Evolutionary conservation across 2,329 filamentous ascomycete genomes (phyloP).

Genomic region (Aureobasidium mangrovei): DNA sequence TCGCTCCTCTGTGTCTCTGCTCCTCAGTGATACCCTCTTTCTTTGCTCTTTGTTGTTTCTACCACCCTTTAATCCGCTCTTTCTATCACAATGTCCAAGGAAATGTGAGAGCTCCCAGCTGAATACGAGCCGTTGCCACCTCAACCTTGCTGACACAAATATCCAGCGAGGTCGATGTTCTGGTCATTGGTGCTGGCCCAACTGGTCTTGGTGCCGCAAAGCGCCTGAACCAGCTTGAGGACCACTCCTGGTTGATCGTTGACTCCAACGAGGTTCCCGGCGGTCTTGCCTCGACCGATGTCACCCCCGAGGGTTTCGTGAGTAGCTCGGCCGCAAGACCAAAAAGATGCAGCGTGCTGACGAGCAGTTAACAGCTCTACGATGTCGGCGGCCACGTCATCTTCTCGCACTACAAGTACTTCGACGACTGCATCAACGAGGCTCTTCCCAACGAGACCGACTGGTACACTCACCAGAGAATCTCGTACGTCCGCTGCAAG

Average conservation of each 20-base stretch:
- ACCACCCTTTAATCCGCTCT: conserved; percentile 6
- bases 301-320: conserved; percentile 94
- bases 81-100: conserved; percentile 16
- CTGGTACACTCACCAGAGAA: conserved; percentile 97
- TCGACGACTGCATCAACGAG: conserved; percentile 97
- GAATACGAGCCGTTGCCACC: conserved; percentile 10
- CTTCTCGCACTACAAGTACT: conserved; percentile 99
- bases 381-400: conserved; percentile 98
- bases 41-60: conserved; percentile 9
- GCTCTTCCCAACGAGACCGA: conserved; percentile 87
- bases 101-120: conserved; percentile 15
- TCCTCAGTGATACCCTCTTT: conserved; percentile 14
- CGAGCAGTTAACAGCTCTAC: conserved; percentile 60
- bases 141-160: conserved; percentile 14
- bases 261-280: conserved; percentile 87
- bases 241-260: conserved; percentile 90
- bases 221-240: conserved; percentile 88
- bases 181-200: conserved; percentile 95
- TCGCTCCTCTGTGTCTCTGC: neutral
- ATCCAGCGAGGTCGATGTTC: conserved; percentile 80
- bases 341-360: neutral
- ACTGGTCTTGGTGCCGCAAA: conserved; percentile 97
- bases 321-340: conserved; percentile 36
- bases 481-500: conserved; percentile 98
- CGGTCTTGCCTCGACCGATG: conserved; percentile 90